Evolutionary conservation across 495 filamentous ascomycete genomes (phyloP).

Genomic region (Xylona heveae): DNA sequence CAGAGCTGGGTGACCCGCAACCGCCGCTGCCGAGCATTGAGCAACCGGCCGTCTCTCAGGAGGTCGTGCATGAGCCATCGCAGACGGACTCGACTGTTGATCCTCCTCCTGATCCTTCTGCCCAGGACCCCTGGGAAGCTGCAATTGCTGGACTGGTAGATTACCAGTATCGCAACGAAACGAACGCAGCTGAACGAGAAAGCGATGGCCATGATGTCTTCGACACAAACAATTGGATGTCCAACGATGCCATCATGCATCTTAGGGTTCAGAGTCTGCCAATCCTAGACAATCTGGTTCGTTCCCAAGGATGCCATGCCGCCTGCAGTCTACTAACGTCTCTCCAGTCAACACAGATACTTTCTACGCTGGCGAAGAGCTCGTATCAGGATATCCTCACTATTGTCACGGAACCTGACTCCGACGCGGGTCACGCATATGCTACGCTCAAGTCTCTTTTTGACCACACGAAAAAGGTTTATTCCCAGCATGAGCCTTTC

Average conservation of each 20-base stretch:
- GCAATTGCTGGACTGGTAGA: no score
- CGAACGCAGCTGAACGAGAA: no score
- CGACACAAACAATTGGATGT: no score
- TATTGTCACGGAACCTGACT: conserved; percentile 49
- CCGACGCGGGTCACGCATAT: conserved; percentile 65
- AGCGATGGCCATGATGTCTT: no score
- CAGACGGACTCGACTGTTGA: no score
- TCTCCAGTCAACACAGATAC: conserved; percentile 43
- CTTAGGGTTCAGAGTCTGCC: conserved; percentile 48
- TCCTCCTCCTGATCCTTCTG: no score
- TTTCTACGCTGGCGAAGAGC: conserved; percentile 45
- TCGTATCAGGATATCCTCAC: conserved; percentile 51
- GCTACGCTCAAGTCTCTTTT: conserved; percentile 58
- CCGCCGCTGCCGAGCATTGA: no score
- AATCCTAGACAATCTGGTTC: conserved; percentile 54
- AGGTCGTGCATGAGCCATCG: no score
- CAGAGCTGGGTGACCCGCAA: no score
- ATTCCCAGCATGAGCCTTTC: conserved; percentile 47
- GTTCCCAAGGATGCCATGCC: conserved; percentile 13
- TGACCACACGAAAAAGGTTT: conserved; percentile 59
- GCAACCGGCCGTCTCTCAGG: no score
- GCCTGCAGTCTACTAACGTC: not conserved
- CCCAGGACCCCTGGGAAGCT: no score
- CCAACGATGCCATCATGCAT: conserved; percentile 28
- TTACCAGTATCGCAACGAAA: no score